phyloP scores from a whole-genome alignment of 2,329 filamentous ascomycete genomes.

The Arthrocladium fulminans region DNA sequence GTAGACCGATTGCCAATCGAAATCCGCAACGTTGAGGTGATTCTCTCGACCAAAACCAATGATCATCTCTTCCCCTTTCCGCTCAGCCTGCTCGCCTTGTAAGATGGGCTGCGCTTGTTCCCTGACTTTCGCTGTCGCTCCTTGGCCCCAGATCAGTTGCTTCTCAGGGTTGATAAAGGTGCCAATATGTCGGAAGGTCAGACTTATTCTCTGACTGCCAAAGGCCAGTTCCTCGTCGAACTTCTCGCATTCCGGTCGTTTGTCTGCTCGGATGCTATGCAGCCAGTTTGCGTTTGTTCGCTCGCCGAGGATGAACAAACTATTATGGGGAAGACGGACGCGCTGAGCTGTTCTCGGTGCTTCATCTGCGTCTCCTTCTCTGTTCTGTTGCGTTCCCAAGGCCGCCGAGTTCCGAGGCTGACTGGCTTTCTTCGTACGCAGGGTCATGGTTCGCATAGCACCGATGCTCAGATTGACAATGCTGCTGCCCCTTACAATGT shows the following conservation, averaged over 20 bases:
- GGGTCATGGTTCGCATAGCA: slow-evolving; percentile 78
- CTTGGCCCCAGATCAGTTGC: slow-evolving; percentile 79
- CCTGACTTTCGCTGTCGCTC: slow-evolving; percentile 61
- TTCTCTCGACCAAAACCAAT: slow-evolving; percentile 81
- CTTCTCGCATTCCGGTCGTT: slow-evolving; percentile 61
- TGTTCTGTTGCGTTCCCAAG: not conserved
- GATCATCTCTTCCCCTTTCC: slow-evolving; percentile 55
- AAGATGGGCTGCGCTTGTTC: slow-evolving; percentile 54
- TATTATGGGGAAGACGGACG: slow-evolving; percentile 75
- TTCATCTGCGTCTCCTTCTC: slow-evolving; percentile 16
- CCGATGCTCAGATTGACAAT: slow-evolving; percentile 95
- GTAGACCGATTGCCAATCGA: slow-evolving; percentile 68
- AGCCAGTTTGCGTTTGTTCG: slow-evolving; percentile 78
- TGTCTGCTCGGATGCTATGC: slow-evolving; percentile 85
- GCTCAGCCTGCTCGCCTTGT: slow-evolving; percentile 59
- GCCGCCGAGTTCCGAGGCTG: slow-evolving; percentile 12
- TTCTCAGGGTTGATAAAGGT: slow-evolving; percentile 66
- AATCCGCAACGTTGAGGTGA: slow-evolving; percentile 57
- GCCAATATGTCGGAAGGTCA: slow-evolving; percentile 83
- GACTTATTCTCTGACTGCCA: slow-evolving; percentile 69
- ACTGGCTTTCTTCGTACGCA: slow-evolving; percentile 66
- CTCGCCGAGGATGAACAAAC: slow-evolving; percentile 73
- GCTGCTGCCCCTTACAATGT: slow-evolving; percentile 69
- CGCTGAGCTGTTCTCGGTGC: slow-evolving; percentile 53
- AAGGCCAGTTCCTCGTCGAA: slow-evolving; percentile 61